These are phyloP conservation scores for Penicillium sp. DNA, from an alignment of 2,329 filamentous ascomycete species.

Conservation along the genomic window DNA sequence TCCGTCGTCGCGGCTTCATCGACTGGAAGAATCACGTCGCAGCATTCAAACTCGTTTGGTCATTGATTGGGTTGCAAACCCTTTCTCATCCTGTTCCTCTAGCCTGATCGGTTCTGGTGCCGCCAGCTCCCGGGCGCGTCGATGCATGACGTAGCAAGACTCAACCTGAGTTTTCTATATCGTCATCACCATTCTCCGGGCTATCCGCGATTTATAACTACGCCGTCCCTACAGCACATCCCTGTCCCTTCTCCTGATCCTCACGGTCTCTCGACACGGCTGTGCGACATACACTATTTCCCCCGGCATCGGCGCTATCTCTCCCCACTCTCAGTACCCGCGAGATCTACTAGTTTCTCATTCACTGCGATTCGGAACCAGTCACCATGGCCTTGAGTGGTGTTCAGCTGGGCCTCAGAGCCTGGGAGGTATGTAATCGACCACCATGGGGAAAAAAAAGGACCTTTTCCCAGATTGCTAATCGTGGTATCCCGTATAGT, in stretches of 20 bases:
- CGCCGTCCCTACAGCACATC: conserved; percentile 3
- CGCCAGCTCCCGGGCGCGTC: conserved; percentile 18
- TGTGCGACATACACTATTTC: conserved; percentile 7
- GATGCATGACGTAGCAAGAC: conserved; percentile 35
- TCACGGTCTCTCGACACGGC: neutral
- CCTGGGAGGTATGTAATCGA: conserved; percentile 31
- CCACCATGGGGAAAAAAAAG: neutral
- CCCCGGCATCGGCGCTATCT: conserved; percentile 4
- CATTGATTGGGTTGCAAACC: neutral
- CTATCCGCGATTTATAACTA: conserved; percentile 32
- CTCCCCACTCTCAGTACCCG: neutral
- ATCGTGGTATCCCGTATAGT: conserved; percentile 40
- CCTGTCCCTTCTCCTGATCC: neutral
- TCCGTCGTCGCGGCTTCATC: too few relatives aligned
- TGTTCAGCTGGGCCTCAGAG: conserved; percentile 32
- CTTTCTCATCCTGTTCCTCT: too few relatives aligned
- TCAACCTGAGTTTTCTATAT: conserved; percentile 21
- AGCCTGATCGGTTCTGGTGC: conserved; percentile 29
- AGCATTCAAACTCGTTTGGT: too few relatives aligned
- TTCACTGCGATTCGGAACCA: too few relatives aligned
- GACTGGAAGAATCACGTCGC: too few relatives aligned
- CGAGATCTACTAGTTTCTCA: neutral
- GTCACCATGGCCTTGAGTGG: conserved; percentile 28
- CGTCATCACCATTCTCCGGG: conserved; percentile 33
- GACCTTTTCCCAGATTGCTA: neutral